Base-by-base conservation (phyloP, 176 grass and related monocot genomes). In the Triticum dicoccoides region DNA sequence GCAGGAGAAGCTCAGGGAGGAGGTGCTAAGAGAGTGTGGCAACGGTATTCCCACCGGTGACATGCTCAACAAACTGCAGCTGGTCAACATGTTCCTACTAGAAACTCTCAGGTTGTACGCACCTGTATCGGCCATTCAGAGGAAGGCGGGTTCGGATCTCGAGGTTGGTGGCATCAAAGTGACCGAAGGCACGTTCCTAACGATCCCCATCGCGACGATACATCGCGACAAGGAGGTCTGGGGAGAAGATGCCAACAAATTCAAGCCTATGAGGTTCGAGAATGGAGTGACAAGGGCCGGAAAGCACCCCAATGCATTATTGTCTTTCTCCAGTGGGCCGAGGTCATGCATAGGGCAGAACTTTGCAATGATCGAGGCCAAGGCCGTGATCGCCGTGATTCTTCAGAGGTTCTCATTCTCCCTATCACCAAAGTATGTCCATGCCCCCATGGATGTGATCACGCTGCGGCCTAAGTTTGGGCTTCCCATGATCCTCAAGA, bases 331-430 rank as follows among this genome's bases (percentile, higher is more conserved):
- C 0, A 68, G 70, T 0, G 91, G 85, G 4, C 88, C 88, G 3
- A 87, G 91, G 65, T 79, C 65, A 0, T 93, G 91, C 82, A 83
- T 93, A 1, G 86, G 91, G 4, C 91, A 93, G 61, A 93, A 80
- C 42, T 93, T 93, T 37, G 88, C 88, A 0, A 82, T 90, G 85
- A 52, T 90, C 4, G 88, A 93, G 70, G 91, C 85, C 4, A 93
- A 93, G 80, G 39, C 41, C 0, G 49, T 89, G 29, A 41, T 90
- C 20, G 85, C 84, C 4, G 85, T 84, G 70, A 87, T 87, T 63
- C 66, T 93, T 38, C 91, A 90, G 62, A 79, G 66, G 80, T 93
- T 76, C 51, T 81, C 88, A 0, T 93, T 93, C 72, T 44, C 58
- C 24, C 7, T 93, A 3, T 90, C 91, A 2, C 68, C 84, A 0